Conservation (phyloP, 495 filamentous ascomycete species). For the Penicillium paradoxum region DNA sequence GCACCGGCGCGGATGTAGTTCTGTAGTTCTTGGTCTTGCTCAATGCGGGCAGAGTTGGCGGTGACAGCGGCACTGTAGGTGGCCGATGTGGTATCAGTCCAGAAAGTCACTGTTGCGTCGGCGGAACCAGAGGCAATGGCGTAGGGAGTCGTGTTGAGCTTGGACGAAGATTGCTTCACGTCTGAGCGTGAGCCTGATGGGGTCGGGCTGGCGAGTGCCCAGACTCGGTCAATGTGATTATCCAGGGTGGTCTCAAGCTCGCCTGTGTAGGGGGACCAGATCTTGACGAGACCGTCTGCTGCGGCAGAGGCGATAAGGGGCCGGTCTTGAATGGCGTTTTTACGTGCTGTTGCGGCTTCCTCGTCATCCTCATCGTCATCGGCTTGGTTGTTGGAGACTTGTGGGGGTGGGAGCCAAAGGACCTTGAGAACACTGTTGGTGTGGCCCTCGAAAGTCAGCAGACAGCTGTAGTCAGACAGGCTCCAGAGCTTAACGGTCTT, state of each 20-base stretch:
- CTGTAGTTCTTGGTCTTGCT: slow-evolving; percentile 86
- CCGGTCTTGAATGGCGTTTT: slow-evolving; percentile 31
- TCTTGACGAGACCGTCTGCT: slow-evolving; percentile 92
- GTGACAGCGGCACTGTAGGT: slow-evolving; percentile 65
- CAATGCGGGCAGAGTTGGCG: slow-evolving; percentile 71
- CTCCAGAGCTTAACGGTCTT: slow-evolving; percentile 97
- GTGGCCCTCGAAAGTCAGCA: slow-evolving; percentile 93
- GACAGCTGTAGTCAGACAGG: slow-evolving; percentile 84
- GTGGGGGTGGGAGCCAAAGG: slow-evolving; percentile 72
- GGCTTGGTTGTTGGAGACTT: slow-evolving; percentile 29
- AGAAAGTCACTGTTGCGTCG: slow-evolving; percentile 89
- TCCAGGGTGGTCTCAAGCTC: slow-evolving; percentile 85
- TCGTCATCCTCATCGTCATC: slow-evolving; percentile 37
- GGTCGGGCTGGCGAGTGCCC: slow-evolving; percentile 71
- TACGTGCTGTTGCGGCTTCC: slow-evolving; percentile 17
- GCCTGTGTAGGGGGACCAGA: slow-evolving; percentile 80
- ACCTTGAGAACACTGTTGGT: slow-evolving; percentile 92
- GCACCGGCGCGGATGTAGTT: slow-evolving; percentile 83
- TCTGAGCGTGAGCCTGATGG: slow-evolving; percentile 43
- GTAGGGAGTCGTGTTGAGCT: slow-evolving; percentile 38
- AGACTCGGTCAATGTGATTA: slow-evolving; percentile 92
- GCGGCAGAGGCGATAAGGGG: slow-evolving; percentile 77
- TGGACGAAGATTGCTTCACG: slow-evolving; percentile 27
- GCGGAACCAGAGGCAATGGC: slow-evolving; percentile 83
- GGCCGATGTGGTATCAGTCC: slow-evolving; percentile 83